Evolutionary conservation across 139 green algal genomes (phyloP), one percentile per base, ranked within the genome.

Genomic region (Micromonas commoda): DNA sequence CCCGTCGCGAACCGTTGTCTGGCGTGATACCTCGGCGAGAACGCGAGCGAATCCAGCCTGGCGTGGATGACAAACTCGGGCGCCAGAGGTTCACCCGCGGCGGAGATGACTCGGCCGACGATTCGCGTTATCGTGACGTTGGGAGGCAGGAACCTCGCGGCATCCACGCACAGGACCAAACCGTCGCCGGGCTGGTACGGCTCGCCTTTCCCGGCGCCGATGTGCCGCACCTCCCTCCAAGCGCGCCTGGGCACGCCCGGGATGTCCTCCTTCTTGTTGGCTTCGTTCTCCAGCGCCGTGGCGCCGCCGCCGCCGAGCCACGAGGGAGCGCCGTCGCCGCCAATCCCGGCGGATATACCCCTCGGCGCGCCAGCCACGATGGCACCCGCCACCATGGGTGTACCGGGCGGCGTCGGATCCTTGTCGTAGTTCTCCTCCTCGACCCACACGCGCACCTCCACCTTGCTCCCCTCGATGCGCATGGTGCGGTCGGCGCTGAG

Each of bases 71-170:
- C 87, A 79, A 70, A 88, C 86, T 24, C 68, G 52, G 9, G 71
- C 70, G 26, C 51, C 35, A 90, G 83, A 60, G 80, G 80, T 35
- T 69, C 51, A 1, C 78, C 77, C 54, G 82, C 80, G 34, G 65
- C 68, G 5, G 71, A 80, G 77, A 78, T 88, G 16, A 90, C 74
- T 0, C 64, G 71, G 29, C 65, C 85, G 54, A 83, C 60, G 19
- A 90, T 82, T 60, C 85, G 85, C 73, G 71, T 87, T 65, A 90
- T 82, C 34, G 86, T 89, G 16, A 80, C 70, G 76, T 85, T 89
- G 66, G 75, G 77, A 45, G 80, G 83, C 70, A 90, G 64, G 82
- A 90, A 90, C 38, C 87, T 81, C 1, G 79, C 86, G 3, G 71
- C 83, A 71, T 91, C 88, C 29, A 91, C 70, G 35, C 84, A 64